Percentiles rank a stretch among this genome's conserved stretches.
These are phyloP conservation scores for Oxytropis ochrocephala DNA, from an alignment of 306 rosid species.

Conservation along the genomic window DNA sequence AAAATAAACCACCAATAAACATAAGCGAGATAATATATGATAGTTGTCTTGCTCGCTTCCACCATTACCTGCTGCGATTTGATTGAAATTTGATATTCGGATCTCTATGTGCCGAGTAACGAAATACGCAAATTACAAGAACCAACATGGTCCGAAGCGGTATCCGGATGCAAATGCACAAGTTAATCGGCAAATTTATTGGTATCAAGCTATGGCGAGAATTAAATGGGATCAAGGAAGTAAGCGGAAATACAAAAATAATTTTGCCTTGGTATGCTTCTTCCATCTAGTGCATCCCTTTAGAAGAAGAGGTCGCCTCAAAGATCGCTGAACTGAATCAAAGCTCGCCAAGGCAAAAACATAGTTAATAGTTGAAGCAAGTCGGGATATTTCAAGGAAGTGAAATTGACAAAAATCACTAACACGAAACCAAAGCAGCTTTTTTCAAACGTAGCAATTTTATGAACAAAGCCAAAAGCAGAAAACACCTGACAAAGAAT, in stretches of 20 bases:
- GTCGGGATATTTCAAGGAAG: background rate
- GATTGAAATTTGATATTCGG: constrained; percentile 93
- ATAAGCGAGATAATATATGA: background rate
- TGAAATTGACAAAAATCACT: constrained; percentile 17
- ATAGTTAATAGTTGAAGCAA: background rate
- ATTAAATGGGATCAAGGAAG: background rate
- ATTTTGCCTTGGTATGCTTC: constrained; percentile 84
- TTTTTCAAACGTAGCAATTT: constrained; percentile 88
- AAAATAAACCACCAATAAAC: background rate
- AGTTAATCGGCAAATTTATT: constrained; percentile 12
- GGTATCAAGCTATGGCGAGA: constrained; percentile 3
- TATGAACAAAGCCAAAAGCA: constrained; percentile 88
- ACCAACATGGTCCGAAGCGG: constrained; percentile 78
- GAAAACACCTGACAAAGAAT: constrained; percentile 71
- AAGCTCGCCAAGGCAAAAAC: constrained; percentile 44
- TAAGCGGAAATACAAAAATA: background rate
- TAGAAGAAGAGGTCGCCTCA: constrained; percentile 75
- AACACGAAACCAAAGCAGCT: constrained; percentile 93
- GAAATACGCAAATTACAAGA: constrained; percentile 78
- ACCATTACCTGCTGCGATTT: constrained; percentile 83
- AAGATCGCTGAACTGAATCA: constrained; percentile 81
- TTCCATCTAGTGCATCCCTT: constrained; percentile 87
- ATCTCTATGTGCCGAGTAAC: constrained; percentile 87
- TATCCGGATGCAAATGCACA: constrained; percentile 43
- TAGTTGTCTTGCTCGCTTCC: constrained; percentile 12